Evolutionary conservation across 176 grass and related monocot species (phyloP), one percentile per base, ranked within the genome.

Genomic region (Eragrostis curvula): DNA sequence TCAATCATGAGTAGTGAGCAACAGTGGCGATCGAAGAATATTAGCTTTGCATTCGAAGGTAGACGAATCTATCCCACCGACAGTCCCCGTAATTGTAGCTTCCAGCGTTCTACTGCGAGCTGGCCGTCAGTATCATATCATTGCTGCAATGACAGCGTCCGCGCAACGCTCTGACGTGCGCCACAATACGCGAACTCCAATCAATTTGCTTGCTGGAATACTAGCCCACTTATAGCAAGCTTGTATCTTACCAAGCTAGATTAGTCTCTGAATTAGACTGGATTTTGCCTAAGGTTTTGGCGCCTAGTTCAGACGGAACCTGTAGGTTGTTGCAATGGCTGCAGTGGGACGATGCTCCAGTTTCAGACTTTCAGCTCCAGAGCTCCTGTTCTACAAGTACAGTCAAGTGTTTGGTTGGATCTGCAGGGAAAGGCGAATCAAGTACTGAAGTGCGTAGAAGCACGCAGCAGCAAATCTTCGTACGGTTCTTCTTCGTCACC

Each of bases 81-180:
- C 86, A 71, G 73, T 77, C 42, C 50, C 2, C 5, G 21, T 0
- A 29, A 8, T 20, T 1, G 28, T 55, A 51, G 24, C n/a, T 71
- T 70, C 24, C 17, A 43, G 45, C 13, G 27, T 71, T 70, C 39
- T 76, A 81, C 64, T 48, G 27, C 71, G 56, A 65, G 66, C 82
- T 21, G 64, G 15, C 10, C 24, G 87, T 89, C 82, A 21, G 27
- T 24, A 39, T 89, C 87, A 41, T 28, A 48, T 21, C 39, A 64
- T 41, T 47, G 82, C 18, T 14, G 46, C 11, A 12, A 0, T 55
- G 87, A 89, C 78, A 89, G 87, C 57, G 82, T 44, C 87, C 9
- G 36, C 71, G 3, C 83, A 81, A 77, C 83, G 87, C 42, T 32
- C 56, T 44, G 71, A 15, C 79, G 72, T 24, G 39, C 43, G 9